Percentiles rank a stretch among this genome's conserved stretches.
Evolutionary conservation across 176 grass and related monocot species (phyloP).

Genomic region (Carex myosuroides): DNA sequence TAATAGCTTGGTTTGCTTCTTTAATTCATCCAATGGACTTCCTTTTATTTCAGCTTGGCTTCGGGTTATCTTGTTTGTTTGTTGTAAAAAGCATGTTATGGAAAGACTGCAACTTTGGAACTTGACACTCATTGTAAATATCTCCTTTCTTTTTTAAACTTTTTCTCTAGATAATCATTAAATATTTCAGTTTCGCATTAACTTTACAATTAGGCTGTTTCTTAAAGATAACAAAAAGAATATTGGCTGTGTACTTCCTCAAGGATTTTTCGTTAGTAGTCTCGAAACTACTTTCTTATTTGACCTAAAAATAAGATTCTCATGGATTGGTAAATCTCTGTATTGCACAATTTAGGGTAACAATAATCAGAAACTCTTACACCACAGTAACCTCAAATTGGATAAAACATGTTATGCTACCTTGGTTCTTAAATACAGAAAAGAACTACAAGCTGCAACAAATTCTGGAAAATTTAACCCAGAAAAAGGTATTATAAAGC

Average conservation of each 20-base stretch:
- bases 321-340: not conserved
- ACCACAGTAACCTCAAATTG: not conserved
- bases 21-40: not conserved
- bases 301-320: not conserved
- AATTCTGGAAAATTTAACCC: not conserved
- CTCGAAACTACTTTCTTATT: not conserved
- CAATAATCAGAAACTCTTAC: not conserved
- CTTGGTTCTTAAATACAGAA: not conserved
- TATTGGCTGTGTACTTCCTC: not conserved
- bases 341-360: not conserved
- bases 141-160: not conserved
- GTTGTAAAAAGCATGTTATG: not conserved
- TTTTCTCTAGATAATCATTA: no score
- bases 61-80: not conserved
- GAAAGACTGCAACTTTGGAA: not conserved
- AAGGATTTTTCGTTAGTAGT: not conserved
- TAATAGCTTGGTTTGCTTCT: no score
- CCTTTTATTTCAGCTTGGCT: not conserved
- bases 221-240: not conserved
- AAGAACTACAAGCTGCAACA: constrained; percentile 7
- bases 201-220: not conserved
- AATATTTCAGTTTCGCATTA: not conserved
- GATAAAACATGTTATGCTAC: not conserved
- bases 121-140: no score
- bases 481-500: constrained; percentile 31